Conservation (phyloP, 2,329 filamentous ascomycete genomes). For the Diaporthe helianthi region DNA sequence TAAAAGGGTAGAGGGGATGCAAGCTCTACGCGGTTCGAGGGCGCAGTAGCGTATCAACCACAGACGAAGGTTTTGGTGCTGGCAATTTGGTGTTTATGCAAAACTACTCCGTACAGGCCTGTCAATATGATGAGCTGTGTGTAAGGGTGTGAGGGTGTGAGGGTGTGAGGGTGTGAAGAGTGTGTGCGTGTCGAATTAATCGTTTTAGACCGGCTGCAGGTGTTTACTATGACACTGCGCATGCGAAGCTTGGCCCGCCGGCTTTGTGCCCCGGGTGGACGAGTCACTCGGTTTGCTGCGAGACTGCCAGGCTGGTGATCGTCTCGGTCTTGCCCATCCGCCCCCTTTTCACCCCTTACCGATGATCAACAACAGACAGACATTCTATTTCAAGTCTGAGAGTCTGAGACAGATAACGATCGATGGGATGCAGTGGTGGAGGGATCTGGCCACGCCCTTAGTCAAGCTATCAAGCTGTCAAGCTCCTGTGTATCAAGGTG, state of each 20-base stretch:
- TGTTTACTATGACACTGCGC: neutral
- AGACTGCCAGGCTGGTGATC: conserved; percentile 11
- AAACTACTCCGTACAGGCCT: neutral
- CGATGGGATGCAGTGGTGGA: conserved; percentile 13
- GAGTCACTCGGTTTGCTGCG: neutral
- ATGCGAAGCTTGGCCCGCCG: neutral
- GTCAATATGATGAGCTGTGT: neutral
- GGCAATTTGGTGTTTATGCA: neutral
- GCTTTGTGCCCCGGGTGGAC: conserved; percentile 12
- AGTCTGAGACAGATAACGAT: conserved; percentile 29
- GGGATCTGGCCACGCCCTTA: neutral
- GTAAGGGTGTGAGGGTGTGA: too few species aligned
- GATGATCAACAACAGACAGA: conserved; percentile 8
- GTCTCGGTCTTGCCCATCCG: neutral
- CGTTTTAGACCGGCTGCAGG: neutral
- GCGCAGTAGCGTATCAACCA: conserved; percentile 4
- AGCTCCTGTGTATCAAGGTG: too few species aligned
- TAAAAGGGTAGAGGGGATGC: too few species aligned
- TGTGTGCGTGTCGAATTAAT: neutral
- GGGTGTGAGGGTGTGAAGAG: too few species aligned
- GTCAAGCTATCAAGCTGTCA: conserved; percentile 17
- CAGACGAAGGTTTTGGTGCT: conserved; percentile 1
- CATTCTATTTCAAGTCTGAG: neutral
- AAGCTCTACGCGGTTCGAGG: neutral
- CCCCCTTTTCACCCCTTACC: conserved; percentile 18